These are phyloP conservation scores for Talaromyces sp. DNA, from an alignment of 2,329 filamentous ascomycete genomes.

Conservation along the genomic window DNA sequence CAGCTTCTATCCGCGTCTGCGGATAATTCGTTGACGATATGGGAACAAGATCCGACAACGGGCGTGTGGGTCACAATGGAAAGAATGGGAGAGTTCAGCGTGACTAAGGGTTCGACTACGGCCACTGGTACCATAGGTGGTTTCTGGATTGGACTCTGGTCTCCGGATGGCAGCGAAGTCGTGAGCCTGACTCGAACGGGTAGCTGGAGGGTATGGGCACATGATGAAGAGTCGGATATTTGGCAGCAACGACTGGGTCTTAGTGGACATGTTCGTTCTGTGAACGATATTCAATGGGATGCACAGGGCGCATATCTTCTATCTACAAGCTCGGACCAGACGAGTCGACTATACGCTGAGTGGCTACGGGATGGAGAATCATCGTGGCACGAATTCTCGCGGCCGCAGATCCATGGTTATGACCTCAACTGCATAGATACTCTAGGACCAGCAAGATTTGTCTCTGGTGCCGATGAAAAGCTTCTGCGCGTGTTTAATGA, in stretches of 20 bases:
- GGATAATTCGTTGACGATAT: constrained; percentile 91
- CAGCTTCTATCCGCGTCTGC: constrained; percentile 87
- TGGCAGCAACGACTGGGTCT: constrained; percentile 79
- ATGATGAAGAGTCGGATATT: constrained; percentile 58
- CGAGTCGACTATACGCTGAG: constrained; percentile 78
- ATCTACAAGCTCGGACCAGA: constrained; percentile 89
- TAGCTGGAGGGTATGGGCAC: constrained; percentile 85
- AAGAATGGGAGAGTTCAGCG: constrained; percentile 87
- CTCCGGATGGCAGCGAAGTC: constrained; percentile 70
- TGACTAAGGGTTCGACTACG: constrained; percentile 92
- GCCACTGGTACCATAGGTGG: constrained; percentile 94
- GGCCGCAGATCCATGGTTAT: constrained; percentile 97
- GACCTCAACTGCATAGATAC: constrained; percentile 92
- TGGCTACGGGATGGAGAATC: constrained; percentile 59
- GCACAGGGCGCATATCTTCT: constrained; percentile 78
- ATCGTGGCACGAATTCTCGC: constrained; percentile 93
- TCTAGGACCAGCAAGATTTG: constrained; percentile 71
- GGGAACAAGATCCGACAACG: constrained; percentile 79
- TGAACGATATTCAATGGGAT: constrained; percentile 82
- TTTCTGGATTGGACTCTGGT: constrained; percentile 96
- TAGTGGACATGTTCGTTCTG: constrained; percentile 78
- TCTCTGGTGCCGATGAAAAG: constrained; percentile 96
- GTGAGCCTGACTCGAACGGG: constrained; percentile 86
- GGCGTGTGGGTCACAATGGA: constrained; percentile 89
- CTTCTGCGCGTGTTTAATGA: constrained; percentile 93